These are phyloP conservation scores for Clonostachys sp. DNA, from an alignment of 2,329 filamentous ascomycete species.

Conservation along the genomic window DNA sequence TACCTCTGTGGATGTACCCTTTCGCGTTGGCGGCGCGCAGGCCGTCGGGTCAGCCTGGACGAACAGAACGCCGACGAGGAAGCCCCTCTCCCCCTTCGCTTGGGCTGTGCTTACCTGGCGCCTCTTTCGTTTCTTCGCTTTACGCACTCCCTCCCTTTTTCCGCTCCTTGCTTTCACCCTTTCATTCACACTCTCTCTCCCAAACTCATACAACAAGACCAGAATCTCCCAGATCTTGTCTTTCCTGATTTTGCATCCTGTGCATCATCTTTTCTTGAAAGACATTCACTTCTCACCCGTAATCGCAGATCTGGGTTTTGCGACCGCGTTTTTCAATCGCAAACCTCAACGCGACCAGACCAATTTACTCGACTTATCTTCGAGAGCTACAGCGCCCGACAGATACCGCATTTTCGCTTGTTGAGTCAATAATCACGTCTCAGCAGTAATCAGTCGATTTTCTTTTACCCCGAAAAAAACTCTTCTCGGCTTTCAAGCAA, in stretches of 20 bases:
- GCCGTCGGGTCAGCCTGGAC: neutral
- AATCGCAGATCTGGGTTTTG: too few relatives aligned
- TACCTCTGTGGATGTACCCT: neutral
- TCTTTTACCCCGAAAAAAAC: too few relatives aligned
- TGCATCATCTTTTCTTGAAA: too few relatives aligned
- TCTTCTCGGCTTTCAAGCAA: neutral
- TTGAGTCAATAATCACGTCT: too few relatives aligned
- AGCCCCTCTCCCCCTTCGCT: conserved; percentile 1
- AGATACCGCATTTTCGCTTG: too few relatives aligned
- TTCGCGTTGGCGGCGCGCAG: neutral
- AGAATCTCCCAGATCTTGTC: conserved; percentile 4
- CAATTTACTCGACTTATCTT: too few relatives aligned
- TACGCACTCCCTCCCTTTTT: conserved; percentile 3
- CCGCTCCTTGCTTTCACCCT: neutral
- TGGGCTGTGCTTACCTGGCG: neutral
- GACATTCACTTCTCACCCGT: too few relatives aligned
- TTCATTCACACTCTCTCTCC: conserved; percentile 2
- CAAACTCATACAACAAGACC: conserved; percentile 3
- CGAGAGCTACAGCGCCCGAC: too few relatives aligned
- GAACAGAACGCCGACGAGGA: neutral
- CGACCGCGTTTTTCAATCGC: too few relatives aligned
- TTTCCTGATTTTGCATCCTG: conserved; percentile 15
- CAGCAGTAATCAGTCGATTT: too few relatives aligned
- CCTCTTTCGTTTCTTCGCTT: neutral
- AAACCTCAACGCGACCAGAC: too few relatives aligned